Percentiles rank a stretch among this genome's conserved stretches.
phyloP scores from a whole-genome alignment of 176 grass and related monocot species.

The Oryza rufipogon region DNA sequence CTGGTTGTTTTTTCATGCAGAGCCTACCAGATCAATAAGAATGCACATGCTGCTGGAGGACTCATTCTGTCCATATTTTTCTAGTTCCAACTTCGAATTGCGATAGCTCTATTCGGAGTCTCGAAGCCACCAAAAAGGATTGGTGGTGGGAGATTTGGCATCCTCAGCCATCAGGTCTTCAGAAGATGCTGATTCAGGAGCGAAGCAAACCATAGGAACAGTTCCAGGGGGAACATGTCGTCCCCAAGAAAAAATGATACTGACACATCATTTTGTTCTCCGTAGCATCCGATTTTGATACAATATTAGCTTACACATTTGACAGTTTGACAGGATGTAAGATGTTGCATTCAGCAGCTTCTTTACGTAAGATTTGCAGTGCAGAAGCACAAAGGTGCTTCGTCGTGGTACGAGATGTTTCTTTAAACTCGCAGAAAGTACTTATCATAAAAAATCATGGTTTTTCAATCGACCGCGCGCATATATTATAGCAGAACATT shows the following conservation, averaged over 20 bases:
- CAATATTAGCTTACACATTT: too few species aligned
- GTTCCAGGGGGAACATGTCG: neutral
- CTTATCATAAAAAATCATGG: too few species aligned
- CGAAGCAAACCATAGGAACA: neutral
- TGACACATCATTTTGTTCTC: neutral
- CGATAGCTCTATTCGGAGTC: neutral
- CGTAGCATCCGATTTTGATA: too few species aligned
- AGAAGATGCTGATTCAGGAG: neutral
- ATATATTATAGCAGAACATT: too few species aligned
- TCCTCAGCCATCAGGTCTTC: neutral
- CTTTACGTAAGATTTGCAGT: too few species aligned
- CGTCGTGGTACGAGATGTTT: too few species aligned
- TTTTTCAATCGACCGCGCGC: too few species aligned
- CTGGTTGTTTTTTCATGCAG: constrained; percentile 22
- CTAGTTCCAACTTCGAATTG: neutral
- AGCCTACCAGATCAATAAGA: constrained; percentile 36
- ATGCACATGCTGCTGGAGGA: neutral
- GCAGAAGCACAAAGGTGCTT: too few species aligned
- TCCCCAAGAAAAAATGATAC: neutral
- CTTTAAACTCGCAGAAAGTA: too few species aligned
- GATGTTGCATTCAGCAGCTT: too few species aligned
- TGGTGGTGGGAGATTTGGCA: neutral
- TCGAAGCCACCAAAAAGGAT: neutral
- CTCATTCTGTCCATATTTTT: constrained; percentile 6
- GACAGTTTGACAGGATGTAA: too few species aligned